These are phyloP conservation scores for Plasmodium adleri DNA, from an alignment of 169 alveolate species.

Conservation along the genomic window DNA sequence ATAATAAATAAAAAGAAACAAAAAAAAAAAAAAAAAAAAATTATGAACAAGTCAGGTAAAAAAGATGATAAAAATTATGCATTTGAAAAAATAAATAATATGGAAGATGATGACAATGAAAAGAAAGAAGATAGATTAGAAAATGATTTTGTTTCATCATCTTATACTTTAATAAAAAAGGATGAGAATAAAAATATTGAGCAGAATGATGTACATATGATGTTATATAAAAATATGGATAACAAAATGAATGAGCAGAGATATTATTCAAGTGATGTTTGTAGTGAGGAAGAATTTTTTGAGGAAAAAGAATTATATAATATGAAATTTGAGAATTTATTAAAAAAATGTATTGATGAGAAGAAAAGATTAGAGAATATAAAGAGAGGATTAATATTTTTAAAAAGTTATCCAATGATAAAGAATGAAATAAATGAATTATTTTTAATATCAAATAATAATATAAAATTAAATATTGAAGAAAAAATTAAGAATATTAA, in stretches of 20 bases:
- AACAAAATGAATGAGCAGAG: background rate
- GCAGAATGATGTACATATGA: background rate
- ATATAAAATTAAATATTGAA: slow-evolving; percentile 12
- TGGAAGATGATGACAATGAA: background rate
- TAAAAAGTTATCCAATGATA: slow-evolving; percentile 19
- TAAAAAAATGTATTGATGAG: slow-evolving; percentile 42
- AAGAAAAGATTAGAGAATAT: slow-evolving; percentile 33
- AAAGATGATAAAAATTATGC: background rate
- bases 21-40: background rate
- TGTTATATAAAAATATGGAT: no score
- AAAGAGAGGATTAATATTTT: slow-evolving; percentile 29
- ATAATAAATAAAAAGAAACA: background rate
- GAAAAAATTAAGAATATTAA: slow-evolving; percentile 38
- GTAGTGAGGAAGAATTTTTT: background rate
- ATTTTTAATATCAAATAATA: slow-evolving; percentile 2
- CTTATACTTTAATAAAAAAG: no score
- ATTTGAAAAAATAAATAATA: background rate
- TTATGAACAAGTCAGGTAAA: background rate
- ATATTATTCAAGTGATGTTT: background rate
- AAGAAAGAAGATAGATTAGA: no score
- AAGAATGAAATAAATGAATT: slow-evolving; percentile 45
- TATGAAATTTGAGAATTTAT: slow-evolving; percentile 7
- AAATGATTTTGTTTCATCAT: no score
- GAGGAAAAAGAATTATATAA: background rate
- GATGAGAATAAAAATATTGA: background rate